These are phyloP conservation scores for Zelonia costaricensis DNA, from an alignment of 208 protist genomes.

Conservation along the genomic window DNA sequence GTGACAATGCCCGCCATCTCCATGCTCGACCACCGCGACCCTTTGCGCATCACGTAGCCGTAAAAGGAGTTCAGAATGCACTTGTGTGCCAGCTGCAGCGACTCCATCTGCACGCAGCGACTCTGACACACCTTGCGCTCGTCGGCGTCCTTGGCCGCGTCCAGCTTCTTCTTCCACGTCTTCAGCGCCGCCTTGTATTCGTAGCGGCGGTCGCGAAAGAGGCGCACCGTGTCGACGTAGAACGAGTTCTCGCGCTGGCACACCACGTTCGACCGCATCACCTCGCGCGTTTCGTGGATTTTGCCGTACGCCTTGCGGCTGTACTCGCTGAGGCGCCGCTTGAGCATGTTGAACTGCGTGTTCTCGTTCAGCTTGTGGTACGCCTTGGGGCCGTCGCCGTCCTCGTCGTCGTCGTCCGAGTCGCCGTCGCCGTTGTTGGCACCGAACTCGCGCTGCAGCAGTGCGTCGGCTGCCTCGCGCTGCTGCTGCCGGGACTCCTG, in stretches of 20 bases:
- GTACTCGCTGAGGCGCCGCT: conserved; percentile 97
- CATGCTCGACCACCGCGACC: conserved; percentile 99
- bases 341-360: conserved; percentile 94
- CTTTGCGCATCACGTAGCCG: conserved; percentile 99
- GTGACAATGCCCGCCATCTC: conserved; percentile 99
- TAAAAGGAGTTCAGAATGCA: conserved; percentile 99
- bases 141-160: conserved; percentile 80
- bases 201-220: conserved; percentile 99
- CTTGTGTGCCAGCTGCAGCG: conserved; percentile 99
- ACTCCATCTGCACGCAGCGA: conserved; percentile 99
- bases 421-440: conserved; percentile 22
- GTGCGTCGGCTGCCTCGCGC: conserved; percentile 61
- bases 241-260: conserved; percentile 99
- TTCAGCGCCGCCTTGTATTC: conserved; percentile 98
- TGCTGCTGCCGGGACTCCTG: conserved; percentile 59
- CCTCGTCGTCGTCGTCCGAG: conserved; percentile 40
- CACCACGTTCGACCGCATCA: conserved; percentile 93
- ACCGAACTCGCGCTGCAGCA: conserved; percentile 48
- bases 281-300: conserved; percentile 92
- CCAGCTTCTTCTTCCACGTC: conserved; percentile 93
- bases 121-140: conserved; percentile 89
- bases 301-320: conserved; percentile 98
- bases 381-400: conserved; percentile 59
- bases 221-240: conserved; percentile 99
- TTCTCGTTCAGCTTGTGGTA: conserved; percentile 89